Evolutionary conservation across 164 flowering plant genomes (phyloP).

Genomic region (Stephania yunnanensis): DNA sequence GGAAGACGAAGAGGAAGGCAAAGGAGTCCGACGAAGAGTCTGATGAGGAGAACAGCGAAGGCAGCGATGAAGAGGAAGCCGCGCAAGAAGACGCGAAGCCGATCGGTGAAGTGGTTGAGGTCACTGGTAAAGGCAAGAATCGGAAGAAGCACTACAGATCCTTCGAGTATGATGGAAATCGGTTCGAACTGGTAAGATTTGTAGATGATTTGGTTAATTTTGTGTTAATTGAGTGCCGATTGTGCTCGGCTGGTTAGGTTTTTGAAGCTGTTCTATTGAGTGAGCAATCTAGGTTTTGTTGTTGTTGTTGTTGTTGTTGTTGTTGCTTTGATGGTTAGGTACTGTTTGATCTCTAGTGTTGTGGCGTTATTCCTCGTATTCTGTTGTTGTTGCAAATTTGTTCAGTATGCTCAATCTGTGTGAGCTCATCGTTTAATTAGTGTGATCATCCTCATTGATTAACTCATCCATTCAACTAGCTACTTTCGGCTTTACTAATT

Average conservation of each 20-base stretch:
- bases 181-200: conserved; percentile 50
- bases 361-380: too few relatives aligned
- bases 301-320: too few relatives aligned
- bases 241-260: background rate
- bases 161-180: conserved; percentile 63
- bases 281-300: background rate
- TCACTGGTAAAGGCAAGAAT: conserved; percentile 53
- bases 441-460: too few relatives aligned
- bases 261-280: background rate
- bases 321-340: too few relatives aligned
- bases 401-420: too few relatives aligned
- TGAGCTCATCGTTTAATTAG: too few relatives aligned
- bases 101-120: conserved; percentile 51
- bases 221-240: background rate
- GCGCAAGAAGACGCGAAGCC: conserved; percentile 55
- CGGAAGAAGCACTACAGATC: conserved; percentile 44
- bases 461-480: too few relatives aligned
- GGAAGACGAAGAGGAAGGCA: conserved; percentile 7
- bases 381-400: too few relatives aligned
- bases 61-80: conserved; percentile 22
- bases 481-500: too few relatives aligned
- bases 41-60: conserved; percentile 9
- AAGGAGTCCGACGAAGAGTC: conserved; percentile 9
- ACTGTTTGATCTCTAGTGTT: too few relatives aligned
- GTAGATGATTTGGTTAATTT: background rate